phyloP scores from a whole-genome alignment of 192 early-diverging fungal genomes.

The Radiomyces spectabilis region DNA sequence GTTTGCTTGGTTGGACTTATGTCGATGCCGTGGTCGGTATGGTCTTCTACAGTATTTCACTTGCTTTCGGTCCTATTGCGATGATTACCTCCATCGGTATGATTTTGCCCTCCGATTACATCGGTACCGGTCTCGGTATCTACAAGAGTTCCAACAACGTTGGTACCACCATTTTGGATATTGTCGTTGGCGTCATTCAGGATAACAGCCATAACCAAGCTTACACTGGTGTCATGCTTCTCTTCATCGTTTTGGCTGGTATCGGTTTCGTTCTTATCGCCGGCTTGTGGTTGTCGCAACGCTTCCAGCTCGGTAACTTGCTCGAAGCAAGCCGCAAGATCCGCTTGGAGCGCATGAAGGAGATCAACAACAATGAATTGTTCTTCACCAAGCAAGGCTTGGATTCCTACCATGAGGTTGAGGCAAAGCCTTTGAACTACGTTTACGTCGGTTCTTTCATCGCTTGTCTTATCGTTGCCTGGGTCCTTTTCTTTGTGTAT shows the following conservation, averaged over 20 bases:
- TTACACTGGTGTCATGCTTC: slow-evolving; percentile 21
- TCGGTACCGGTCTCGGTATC: slow-evolving; percentile 54
- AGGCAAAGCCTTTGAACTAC: slow-evolving; percentile 1
- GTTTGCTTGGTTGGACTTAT: slow-evolving; percentile 47
- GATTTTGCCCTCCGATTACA: slow-evolving; percentile 41
- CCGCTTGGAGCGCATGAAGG: slow-evolving; percentile 18
- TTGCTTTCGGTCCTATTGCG: slow-evolving; percentile 51
- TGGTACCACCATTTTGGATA: slow-evolving; percentile 56
- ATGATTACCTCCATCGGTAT: slow-evolving; percentile 55
- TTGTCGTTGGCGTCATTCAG: slow-evolving; percentile 53
- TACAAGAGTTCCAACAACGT: slow-evolving; percentile 58
- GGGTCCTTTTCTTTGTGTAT: slow-evolving; percentile 27
- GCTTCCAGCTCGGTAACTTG: slow-evolving; percentile 4
- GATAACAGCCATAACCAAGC: slow-evolving; percentile 28
- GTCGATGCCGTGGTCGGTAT: slow-evolving; percentile 44
- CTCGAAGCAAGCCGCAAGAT: slow-evolving; percentile 9
- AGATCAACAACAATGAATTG: slow-evolving; percentile 21
- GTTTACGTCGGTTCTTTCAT: slow-evolving; percentile 10
- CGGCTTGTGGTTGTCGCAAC: slow-evolving; percentile 1
- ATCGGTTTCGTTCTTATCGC: slow-evolving; percentile 20
- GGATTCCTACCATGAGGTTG: slow-evolving; percentile 13
- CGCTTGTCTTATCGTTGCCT: slow-evolving; percentile 6
- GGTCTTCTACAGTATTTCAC: slow-evolving; percentile 48
- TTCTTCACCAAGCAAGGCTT: slow-evolving; percentile 14
- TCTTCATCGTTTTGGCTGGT: slow-evolving; percentile 13